phyloP scores from a whole-genome alignment of 176 grass and related monocot genomes.

The Oryza punctata region DNA sequence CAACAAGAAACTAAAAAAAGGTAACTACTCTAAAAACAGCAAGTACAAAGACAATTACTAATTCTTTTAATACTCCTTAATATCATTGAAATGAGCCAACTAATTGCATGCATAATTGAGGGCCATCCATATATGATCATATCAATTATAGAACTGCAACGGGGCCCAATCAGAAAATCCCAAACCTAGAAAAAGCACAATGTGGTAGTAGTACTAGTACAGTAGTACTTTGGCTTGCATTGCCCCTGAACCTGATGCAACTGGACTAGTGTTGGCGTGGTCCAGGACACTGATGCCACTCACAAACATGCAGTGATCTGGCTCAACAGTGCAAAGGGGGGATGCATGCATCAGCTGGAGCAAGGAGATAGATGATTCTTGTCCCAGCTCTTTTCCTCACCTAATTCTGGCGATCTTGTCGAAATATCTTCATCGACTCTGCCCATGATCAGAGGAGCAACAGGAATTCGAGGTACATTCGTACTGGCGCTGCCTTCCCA shows the following conservation, averaged over 20 bases:
- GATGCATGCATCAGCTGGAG: background rate
- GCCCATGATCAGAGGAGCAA: background rate
- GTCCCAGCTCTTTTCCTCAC: conserved; percentile 15
- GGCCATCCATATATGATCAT: conserved; percentile 26
- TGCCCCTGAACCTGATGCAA: conserved; percentile 31
- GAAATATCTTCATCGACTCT: background rate
- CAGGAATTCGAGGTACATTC: background rate
- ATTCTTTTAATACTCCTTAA: background rate
- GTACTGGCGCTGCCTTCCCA: background rate
- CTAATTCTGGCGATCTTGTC: conserved; percentile 6
- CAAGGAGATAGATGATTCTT: background rate
- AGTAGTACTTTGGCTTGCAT: conserved; percentile 1
- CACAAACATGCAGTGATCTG: conserved; percentile 25
- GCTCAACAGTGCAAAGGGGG: background rate
- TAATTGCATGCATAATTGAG: conserved; percentile 21
- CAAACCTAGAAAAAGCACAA: conserved; percentile 36
- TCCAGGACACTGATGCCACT: conserved; percentile 18
- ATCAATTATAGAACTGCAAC: conserved; percentile 33
- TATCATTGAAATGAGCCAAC: conserved; percentile 5
- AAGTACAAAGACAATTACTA: background rate
- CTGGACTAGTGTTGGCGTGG: conserved; percentile 17
- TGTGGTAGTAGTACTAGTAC: conserved; percentile 15
- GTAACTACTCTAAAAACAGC: background rate
- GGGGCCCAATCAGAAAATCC: conserved; percentile 35
- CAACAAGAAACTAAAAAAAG: background rate